Conservation (phyloP, 1,284 basidiomycete genomes). For the Cutaneotrichosporon sp. region DNA sequence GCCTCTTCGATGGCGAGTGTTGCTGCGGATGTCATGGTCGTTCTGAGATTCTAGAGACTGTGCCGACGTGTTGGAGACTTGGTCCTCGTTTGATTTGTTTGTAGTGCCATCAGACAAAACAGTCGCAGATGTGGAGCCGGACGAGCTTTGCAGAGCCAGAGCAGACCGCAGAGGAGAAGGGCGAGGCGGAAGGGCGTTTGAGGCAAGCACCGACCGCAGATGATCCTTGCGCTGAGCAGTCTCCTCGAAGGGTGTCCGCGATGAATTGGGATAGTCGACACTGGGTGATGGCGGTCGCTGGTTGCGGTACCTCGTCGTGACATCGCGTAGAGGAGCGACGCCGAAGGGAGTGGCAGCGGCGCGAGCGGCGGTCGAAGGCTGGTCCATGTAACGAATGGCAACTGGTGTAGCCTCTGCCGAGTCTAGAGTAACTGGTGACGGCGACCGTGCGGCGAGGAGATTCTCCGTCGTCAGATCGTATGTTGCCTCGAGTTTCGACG, state of each 20-base stretch:
- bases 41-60: slow-evolving; percentile 46
- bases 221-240: slow-evolving; percentile 43
- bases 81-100: background rate
- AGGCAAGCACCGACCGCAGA: slow-evolving; percentile 42
- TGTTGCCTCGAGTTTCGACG: background rate
- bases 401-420: slow-evolving; percentile 13
- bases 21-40: slow-evolving; percentile 24
- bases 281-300: slow-evolving; percentile 24
- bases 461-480: background rate
- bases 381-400: slow-evolving; percentile 25
- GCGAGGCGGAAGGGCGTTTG: slow-evolving; percentile 27
- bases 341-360: slow-evolving; percentile 24
- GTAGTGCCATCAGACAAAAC: background rate
- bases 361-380: slow-evolving; percentile 21
- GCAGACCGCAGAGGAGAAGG: slow-evolving; percentile 2
- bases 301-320: slow-evolving; percentile 33
- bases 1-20: slow-evolving; percentile 22
- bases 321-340: slow-evolving; percentile 28
- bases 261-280: slow-evolving; percentile 27
- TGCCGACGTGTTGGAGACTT: slow-evolving; percentile 49
- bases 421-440: background rate
- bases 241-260: slow-evolving; percentile 40
- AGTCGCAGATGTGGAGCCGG: background rate
- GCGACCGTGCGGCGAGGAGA: background rate
- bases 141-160: background rate